Evolutionary conservation across 352 stramenopile species (phyloP).

Genomic region (Phytophthora chlamydospora): DNA sequence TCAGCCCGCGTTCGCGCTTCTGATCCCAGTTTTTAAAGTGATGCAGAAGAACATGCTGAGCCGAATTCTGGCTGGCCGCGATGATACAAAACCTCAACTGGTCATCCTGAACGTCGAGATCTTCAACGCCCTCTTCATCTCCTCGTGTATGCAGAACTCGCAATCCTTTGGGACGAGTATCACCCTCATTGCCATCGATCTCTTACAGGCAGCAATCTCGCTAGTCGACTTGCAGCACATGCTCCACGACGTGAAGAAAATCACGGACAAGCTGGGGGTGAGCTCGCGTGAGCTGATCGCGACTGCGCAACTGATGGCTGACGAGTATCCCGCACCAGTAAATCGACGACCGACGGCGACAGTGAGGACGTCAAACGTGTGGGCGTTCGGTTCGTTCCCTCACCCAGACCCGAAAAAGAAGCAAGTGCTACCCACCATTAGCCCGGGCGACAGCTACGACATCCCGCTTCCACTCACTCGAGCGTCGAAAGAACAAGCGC

Average conservation of each 20-base stretch:
- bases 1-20: constrained; percentile 40
- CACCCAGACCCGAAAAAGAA: constrained; percentile 6
- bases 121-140: constrained; percentile 37
- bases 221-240: constrained; percentile 25
- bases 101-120: constrained; percentile 37
- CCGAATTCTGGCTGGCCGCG: constrained; percentile 17
- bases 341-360: not conserved
- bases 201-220: constrained; percentile 17
- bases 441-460: not conserved
- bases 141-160: constrained; percentile 26
- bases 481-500: not conserved
- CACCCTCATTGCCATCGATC: constrained; percentile 26
- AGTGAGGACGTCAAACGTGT: not conserved
- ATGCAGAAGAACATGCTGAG: constrained; percentile 40
- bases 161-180: constrained; percentile 24
- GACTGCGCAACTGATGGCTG: constrained; percentile 1
- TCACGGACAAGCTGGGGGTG: constrained; percentile 15
- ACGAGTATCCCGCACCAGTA: constrained; percentile 3
- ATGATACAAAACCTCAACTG: constrained; percentile 29
- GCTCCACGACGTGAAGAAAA: constrained; percentile 12
- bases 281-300: constrained; percentile 9
- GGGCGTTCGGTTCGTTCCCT: not conserved
- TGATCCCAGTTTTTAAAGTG: constrained; percentile 50
- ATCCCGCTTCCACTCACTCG: constrained; percentile 3
- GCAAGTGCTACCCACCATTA: constrained; percentile 23